These are phyloP conservation scores for Diaporthe sp. DNA, from an alignment of 2,329 filamentous ascomycete species.

Conservation along the genomic window DNA sequence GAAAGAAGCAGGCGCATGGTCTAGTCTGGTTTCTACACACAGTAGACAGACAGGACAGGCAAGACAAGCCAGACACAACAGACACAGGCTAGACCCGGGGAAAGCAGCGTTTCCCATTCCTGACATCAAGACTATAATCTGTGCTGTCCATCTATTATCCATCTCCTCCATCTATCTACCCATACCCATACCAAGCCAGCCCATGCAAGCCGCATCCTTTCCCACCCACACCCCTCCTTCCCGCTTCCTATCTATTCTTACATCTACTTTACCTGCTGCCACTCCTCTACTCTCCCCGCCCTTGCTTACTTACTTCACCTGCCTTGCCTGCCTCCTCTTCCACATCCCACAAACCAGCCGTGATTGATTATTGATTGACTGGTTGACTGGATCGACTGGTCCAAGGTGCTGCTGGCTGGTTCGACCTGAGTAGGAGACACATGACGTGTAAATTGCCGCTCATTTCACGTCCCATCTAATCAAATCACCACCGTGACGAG, in stretches of 20 bases:
- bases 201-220: slow-evolving; percentile 19
- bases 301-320: background rate
- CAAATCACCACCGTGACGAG: slow-evolving; percentile 31
- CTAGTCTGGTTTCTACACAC: background rate
- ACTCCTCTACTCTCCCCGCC: background rate
- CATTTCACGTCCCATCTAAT: slow-evolving; percentile 35
- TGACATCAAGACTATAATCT: slow-evolving; percentile 20
- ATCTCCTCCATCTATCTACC: background rate
- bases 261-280: background rate
- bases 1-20: background rate
- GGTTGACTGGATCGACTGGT: slow-evolving; percentile 8
- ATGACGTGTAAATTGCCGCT: slow-evolving; percentile 34
- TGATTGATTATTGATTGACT: background rate
- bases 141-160: background rate
- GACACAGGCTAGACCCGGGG: slow-evolving; percentile 1
- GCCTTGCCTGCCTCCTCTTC: background rate
- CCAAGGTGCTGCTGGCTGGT: background rate
- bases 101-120: slow-evolving; percentile 9
- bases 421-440: slow-evolving; percentile 26
- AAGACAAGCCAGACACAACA: background rate
- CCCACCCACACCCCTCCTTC: slow-evolving; percentile 9
- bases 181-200: slow-evolving; percentile 16
- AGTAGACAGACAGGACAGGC: background rate
- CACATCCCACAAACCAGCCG: slow-evolving; percentile 1
- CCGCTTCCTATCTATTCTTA: slow-evolving; percentile 1